Evolutionary conservation across 2,329 filamentous ascomycete species (phyloP), one percentile per base, ranked within the genome.

Genomic region (Geoglossum cookeanum): DNA sequence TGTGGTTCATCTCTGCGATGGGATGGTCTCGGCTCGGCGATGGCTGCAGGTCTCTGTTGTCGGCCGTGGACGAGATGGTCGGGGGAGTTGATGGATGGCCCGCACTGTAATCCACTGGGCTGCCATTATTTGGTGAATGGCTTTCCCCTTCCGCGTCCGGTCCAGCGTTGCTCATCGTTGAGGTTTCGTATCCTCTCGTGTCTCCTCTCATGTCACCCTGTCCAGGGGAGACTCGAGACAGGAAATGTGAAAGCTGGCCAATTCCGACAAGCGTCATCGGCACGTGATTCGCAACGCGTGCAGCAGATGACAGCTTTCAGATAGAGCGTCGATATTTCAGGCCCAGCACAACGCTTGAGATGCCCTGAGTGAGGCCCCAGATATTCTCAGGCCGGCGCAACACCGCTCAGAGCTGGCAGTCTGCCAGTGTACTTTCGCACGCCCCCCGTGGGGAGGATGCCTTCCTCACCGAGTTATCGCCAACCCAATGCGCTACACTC

Each of bases 401-500:
- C 15, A 35, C 30, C 33, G 32, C 30, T 22, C 17, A 37, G 30
- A 35, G 17, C 49, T 4, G 49, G 49, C n/a, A 53, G 49, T 35
- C 49, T 53, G 30, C n/a, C 30, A 22, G n/a, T 37, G 15, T 37
- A 22, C 7, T 35, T 17, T 35, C 30, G 49, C 7, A 6, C 32
- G 13, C 48, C 48, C 32, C 17, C 48, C 27, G 9, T 8, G 48
- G 37, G 49, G 49, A 53, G 49, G 67, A 75, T 75, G 74, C 68
- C 72, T 59, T 65, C 68, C 58, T 67, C 72, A 53, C 69, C 71
- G 65, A 68, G 70, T 64, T 72, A 74, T 66, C 69, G 71, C 65
- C 68, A 70, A 61, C 69, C 78, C 65, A 77, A 83, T 68, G 77
- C 78, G 65, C 81, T 81, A 70, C 80, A 84, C 70, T 80, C 78